Base-by-base conservation (phyloP, 441 rosid species). In the Hura crepitans region DNA sequence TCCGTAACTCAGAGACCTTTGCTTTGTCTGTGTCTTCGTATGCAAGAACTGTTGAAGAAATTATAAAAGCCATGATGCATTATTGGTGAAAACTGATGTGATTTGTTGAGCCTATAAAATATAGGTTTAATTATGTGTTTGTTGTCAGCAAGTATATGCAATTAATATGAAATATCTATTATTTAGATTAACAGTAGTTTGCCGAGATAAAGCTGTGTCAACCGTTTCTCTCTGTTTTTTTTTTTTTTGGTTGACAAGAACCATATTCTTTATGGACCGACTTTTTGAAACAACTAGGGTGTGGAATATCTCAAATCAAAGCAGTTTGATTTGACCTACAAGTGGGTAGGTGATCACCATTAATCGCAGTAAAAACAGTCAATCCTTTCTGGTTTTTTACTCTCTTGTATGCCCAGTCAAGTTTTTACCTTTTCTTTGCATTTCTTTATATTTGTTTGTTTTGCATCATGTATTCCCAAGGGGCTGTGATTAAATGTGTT, bases 311-410 rank as follows among this genome's bases (percentile, higher is more conserved):
- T 55, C 45, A 66, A 68, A 13, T 15, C 49, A 23, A 0, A 14
- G 53, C 37, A 55, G 71, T 55, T 43, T 68, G 64, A 68, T 57
- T 55, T 45, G 54, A 68, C 59, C 30, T 42, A 4, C 35, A 27
- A 12, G 4, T 50, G 27, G 64, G 64, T 56, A 4, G 72, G 51
- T 57, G 39, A 28, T 42, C 55, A 42, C 43, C 72, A 68, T 56
- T 56, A 68, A 27, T 55, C 54, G 15, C 17, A 28, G 30, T 56
- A 17, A 66, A 20, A 43, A 43, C 20, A 0, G 39, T 20, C 59
- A 31, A 11, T 49, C 39, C 59, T 33, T 54, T 20, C 46, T 33
- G 13, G 20, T 46, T 62, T 62, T 20, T 4, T 42, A 9, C 18
- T 58, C 17, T 2, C 35, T 17, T 30, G 18, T 11, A 17, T 28